Base-by-base conservation (phyloP, 1,284 basidiomycete species). In the Cryptococcus floricola region DNA sequence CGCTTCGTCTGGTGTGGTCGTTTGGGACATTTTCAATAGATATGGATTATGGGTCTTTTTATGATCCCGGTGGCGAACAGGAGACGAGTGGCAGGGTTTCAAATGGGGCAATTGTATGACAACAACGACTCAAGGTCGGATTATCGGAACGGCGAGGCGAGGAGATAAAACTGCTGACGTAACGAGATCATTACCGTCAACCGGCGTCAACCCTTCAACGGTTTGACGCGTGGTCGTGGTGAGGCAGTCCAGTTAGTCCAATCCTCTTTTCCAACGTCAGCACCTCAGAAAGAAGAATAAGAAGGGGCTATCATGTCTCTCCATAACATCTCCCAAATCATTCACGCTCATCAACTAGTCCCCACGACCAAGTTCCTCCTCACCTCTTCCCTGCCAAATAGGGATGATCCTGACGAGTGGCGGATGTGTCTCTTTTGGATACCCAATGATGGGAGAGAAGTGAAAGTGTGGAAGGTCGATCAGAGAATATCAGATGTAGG, bases 1-100 rank as follows among this genome's bases (percentile, higher is more conserved):
- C 31, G 62, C 58, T 34, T 63, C 64, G 52, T 70, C 66, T n/a
- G 64, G 53, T 16, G 38, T 42, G 9, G 28, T 42, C n/a, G 19
- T 37, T 37, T n/a, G 25, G 10, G 39, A 37, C 46, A 28, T 43
- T 27, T 23, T 23, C 23, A 23, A 23, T 2, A 23, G 23, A 23
- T 23, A 23, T 23, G 23, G 23, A 3, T 23, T 23, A 23, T 23
- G 23, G 2, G 23, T 23, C 23, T 23, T 23, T 23, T 23, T 23
- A 23, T 23, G 23, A 23, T 23, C 23, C 23, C 23, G 23, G 23
- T 23, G 39, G 12, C 39, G 39, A 12, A 13, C 23, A 23, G 23
- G 23, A 23, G 23, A 23, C 23, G 23, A 23, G 23, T 23, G 31
- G 10, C 31, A 3, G 31, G 10, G 31, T 5, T 34, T 34, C 1